phyloP scores from a whole-genome alignment of 768 basidiomycete species.

The Gloeopeniophorella convolvens region DNA sequence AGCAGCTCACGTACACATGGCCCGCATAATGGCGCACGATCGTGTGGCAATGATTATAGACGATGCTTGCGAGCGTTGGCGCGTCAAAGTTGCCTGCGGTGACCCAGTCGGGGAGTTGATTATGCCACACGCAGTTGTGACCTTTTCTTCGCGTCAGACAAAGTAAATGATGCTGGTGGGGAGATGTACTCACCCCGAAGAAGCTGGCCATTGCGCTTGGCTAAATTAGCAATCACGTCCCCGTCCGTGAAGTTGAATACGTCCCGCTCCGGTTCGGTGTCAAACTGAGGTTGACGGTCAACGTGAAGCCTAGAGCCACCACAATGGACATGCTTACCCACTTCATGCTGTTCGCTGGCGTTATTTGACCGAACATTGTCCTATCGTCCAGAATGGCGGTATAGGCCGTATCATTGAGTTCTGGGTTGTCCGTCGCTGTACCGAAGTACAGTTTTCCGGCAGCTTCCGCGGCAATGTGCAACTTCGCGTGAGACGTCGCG shows the following conservation, averaged over 20 bases:
- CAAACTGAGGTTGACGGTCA: no score
- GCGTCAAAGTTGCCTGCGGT: constrained; percentile 26
- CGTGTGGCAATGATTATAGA: constrained; percentile 32
- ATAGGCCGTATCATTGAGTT: constrained; percentile 36
- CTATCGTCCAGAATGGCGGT: constrained; percentile 32
- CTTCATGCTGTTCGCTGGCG: constrained; percentile 41
- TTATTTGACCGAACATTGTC: constrained; percentile 38
- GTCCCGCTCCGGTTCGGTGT: constrained; percentile 44
- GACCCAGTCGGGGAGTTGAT: constrained; percentile 38
- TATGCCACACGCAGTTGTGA: constrained; percentile 42
- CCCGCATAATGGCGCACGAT: constrained; percentile 36
- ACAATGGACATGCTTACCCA: constrained; percentile 27
- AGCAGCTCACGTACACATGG: constrained; percentile 26
- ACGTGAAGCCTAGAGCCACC: neutral
- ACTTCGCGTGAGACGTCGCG: constrained; percentile 19
- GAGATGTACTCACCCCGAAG: constrained; percentile 33
- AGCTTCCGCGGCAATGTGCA: constrained; percentile 34
- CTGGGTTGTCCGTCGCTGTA: constrained; percentile 41
- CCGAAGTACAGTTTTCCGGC: constrained; percentile 43
- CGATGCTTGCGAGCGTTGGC: constrained; percentile 28
- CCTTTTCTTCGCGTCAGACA: constrained; percentile 6
- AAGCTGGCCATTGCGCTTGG: constrained; percentile 40
- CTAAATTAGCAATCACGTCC: constrained; percentile 40
- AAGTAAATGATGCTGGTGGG: neutral
- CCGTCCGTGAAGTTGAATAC: constrained; percentile 41